Evolutionary conservation across 2,329 filamentous ascomycete genomes (phyloP).

Genomic region (Botrytis elliptica): DNA sequence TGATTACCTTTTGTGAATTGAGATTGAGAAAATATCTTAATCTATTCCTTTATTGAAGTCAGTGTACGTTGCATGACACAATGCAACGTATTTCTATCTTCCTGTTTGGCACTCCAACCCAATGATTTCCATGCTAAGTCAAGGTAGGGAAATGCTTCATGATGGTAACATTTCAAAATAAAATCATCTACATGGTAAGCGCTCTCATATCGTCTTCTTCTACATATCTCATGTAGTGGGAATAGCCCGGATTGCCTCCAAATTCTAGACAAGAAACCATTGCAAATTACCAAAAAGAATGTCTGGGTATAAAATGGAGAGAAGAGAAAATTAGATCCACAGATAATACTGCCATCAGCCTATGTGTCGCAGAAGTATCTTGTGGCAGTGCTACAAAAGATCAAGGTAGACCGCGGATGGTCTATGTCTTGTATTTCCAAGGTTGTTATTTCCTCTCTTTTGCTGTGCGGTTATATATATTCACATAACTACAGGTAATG

Average conservation of each 20-base stretch:
- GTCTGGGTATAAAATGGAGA: constrained; percentile 64
- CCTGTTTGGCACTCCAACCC: background rate
- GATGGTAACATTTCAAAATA: constrained; percentile 22
- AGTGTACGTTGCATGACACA: background rate
- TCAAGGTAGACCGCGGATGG: constrained; percentile 23
- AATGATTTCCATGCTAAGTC: constrained; percentile 10
- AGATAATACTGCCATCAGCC: constrained; percentile 64
- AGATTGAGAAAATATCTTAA: background rate
- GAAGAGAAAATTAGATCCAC: constrained; percentile 58
- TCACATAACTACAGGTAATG: constrained; percentile 50
- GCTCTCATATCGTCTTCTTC: background rate
- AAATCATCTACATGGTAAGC: constrained; percentile 22
- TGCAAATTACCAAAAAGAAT: constrained; percentile 58
- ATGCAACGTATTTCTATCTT: background rate
- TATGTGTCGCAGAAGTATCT: constrained; percentile 48
- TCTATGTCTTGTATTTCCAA: constrained; percentile 59
- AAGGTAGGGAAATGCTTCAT: constrained; percentile 54
- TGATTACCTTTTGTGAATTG: background rate
- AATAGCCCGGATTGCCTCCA: constrained; percentile 74
- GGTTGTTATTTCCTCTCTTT: constrained; percentile 42
- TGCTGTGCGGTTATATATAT: constrained; percentile 23
- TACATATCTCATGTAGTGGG: constrained; percentile 42
- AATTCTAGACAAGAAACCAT: constrained; percentile 68
- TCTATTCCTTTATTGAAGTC: background rate
- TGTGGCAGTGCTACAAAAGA: background rate